Evolutionary conservation across 768 basidiomycete species (phyloP).

Genomic region (Hericium erinaceus): DNA sequence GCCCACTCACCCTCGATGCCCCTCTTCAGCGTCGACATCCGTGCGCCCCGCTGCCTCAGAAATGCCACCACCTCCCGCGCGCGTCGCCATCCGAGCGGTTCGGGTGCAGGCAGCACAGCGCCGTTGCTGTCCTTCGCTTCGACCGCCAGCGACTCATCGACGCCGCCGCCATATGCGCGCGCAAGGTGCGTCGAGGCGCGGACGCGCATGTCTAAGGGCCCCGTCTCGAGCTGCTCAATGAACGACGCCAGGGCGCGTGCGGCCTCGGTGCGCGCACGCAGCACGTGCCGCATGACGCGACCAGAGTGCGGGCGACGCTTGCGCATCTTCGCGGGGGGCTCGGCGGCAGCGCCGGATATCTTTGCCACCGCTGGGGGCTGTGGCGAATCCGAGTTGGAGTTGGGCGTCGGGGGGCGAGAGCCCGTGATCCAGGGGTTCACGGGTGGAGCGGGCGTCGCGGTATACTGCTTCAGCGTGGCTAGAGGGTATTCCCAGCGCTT

Average conservation of each 20-base stretch:
- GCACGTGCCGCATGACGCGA: constrained; percentile 79
- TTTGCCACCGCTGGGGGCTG: constrained; percentile 12
- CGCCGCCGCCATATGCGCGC: constrained; percentile 29
- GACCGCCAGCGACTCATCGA: constrained; percentile 20
- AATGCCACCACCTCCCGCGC: constrained; percentile 68
- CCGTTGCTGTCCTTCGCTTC: constrained; percentile 21
- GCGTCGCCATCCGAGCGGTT: constrained; percentile 43
- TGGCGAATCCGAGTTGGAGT: constrained; percentile 8
- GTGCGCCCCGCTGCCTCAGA: constrained; percentile 63
- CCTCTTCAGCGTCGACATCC: constrained; percentile 42
- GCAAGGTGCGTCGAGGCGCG: constrained; percentile 42
- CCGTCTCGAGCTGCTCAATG: constrained; percentile 50
- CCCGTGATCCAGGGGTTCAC: constrained; percentile 66
- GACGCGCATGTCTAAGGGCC: constrained; percentile 36
- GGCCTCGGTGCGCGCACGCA: constrained; percentile 80
- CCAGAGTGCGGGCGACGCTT: constrained; percentile 59
- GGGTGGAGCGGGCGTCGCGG: constrained; percentile 52
- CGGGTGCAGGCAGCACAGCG: constrained; percentile 15
- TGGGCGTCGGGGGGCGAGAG: constrained; percentile 18
- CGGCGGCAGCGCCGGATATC: constrained; percentile 17
- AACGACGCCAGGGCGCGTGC: constrained; percentile 65
- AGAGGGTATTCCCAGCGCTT: constrained; percentile 74
- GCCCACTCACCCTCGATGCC: constrained; percentile 64
- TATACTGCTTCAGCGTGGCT: constrained; percentile 65
- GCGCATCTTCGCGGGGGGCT: constrained; percentile 15